Base-by-base conservation (phyloP, 2,329 filamentous ascomycete species). In the Colletotrichum australisinense region DNA sequence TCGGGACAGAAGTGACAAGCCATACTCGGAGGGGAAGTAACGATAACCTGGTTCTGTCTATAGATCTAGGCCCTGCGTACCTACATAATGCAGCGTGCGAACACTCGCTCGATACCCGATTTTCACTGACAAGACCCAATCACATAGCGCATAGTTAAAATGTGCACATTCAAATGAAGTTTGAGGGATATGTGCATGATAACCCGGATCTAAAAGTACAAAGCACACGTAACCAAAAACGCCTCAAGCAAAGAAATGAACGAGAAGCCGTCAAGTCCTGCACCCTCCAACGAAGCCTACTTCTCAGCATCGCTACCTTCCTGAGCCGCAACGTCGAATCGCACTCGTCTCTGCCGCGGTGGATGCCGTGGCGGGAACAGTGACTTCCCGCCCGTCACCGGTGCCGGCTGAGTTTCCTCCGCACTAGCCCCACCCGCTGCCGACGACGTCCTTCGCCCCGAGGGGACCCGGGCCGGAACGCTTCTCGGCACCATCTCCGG, bases 401-500 rank as follows among this genome's bases (percentile, higher is more conserved):
- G 56, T 5, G 26, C 4, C 46, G 24, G 46, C 46, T 12, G 28
- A 26, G 30, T n/a, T 9, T 49, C 42, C 42, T 19, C 60, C 46
- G 30, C 28, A 26, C 22, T 12, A 7, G 9, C 38, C 38, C 59
- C 59, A n/a, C 22, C 42, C 11, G 38, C 26, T 19, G 7, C 32
- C 28, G 19, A 49, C 28, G 42, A 49, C 42, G 19, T 49, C 19
- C 24, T 28, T 28, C 49, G 16, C 16, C 30, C 35, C 8, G n/a
- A 35, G 7, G 28, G 5, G 22, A 16, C 30, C 46, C 46, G 30
- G 5, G 53, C 32, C 12, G 71, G 71, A 28, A 73, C 46, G 67
- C 71, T 73, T 26, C 49, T 64, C 60, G 71, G 67, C 5, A 73
- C 55, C 5, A 60, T 12, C 1, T 24, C 67, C 55, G 71, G 63